Base-by-base conservation (phyloP, 495 filamentous ascomycete species). In the Sporormia fimetaria region DNA sequence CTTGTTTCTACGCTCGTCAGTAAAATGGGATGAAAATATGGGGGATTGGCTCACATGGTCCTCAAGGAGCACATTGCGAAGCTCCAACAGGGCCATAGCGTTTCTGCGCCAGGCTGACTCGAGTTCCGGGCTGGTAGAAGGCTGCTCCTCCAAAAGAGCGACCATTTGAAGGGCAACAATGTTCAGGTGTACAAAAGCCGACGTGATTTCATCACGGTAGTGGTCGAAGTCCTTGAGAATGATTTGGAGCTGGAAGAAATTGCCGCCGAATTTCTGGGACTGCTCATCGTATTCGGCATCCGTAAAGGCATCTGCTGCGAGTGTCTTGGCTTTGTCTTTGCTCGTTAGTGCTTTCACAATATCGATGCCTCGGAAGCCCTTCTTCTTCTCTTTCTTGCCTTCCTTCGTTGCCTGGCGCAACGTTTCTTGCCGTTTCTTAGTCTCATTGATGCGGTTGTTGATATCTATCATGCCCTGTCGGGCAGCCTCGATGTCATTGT, bases 51-150 rank as follows among this genome's bases (percentile, higher is more conserved):
- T 73, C 63, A 92, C 81, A 72, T 98, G 90, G 53, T 88, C 83
- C 24, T 83, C 76, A 17, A 96, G 65, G 9, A 78, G 78, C 29
- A 80, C 71, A 17, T 72, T 78, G 46, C 80, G 73, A 38, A 96
- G 78, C 34, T 93, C 87, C 48, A 79, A 71, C 60, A 90, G 80
- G 12, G 78, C 76, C 42, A 80, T 71, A 41, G 81, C 86, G 57
- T 88, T 84, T 29, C 75, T 80, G 25, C 78, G 81, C 87, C 88
- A 96, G 58, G 87, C 90, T 61, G 75, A 80, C 62, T 94, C 88
- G 26, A 92, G 59, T 57, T 96, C 87, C 1, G 81, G 72, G 63
- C 82, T 75, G 23, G 67, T 75, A 10, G 82, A 71, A 12, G 63
- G 69, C 2, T 61, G 57, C 22, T 76, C 70, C 48, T 80, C 75